phyloP scores from a whole-genome alignment of 1,284 basidiomycete genomes.

The Puccinia brachypodii region DNA sequence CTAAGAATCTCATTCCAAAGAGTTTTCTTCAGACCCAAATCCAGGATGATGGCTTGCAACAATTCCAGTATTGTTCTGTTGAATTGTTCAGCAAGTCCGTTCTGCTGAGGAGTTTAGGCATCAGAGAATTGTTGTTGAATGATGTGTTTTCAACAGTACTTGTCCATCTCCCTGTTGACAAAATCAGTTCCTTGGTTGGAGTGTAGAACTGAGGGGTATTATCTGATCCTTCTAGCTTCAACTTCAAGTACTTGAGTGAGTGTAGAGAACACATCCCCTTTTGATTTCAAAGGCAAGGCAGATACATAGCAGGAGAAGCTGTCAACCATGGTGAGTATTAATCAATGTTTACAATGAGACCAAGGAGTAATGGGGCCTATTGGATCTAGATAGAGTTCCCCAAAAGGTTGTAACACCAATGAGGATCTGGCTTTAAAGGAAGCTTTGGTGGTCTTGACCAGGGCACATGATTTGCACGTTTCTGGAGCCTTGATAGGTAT shows the following conservation, averaged over 20 bases:
- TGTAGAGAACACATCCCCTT: background rate
- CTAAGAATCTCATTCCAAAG: background rate
- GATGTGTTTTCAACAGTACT: background rate
- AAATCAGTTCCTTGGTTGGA: slow-evolving; percentile 11
- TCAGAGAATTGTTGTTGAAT: background rate
- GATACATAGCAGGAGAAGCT: background rate
- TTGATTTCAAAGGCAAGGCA: background rate
- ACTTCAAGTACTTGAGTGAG: background rate
- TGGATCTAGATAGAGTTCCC: background rate
- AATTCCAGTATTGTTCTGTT: slow-evolving; percentile 14
- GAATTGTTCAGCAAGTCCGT: background rate
- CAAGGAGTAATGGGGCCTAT: background rate
- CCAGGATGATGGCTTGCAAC: background rate
- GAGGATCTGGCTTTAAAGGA: background rate
- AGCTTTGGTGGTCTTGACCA: background rate
- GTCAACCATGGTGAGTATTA: background rate
- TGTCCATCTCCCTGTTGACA: background rate
- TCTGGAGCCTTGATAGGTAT: background rate
- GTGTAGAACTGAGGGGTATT: background rate
- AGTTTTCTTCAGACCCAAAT: background rate
- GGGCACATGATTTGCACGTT: background rate
- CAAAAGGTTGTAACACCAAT: background rate
- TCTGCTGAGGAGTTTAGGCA: slow-evolving; percentile 27
- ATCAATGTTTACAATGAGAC: background rate
- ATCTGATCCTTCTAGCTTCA: background rate